These are phyloP conservation scores for Oryza coarctata DNA, from an alignment of 176 grass and related monocot genomes.

Conservation along the genomic window DNA sequence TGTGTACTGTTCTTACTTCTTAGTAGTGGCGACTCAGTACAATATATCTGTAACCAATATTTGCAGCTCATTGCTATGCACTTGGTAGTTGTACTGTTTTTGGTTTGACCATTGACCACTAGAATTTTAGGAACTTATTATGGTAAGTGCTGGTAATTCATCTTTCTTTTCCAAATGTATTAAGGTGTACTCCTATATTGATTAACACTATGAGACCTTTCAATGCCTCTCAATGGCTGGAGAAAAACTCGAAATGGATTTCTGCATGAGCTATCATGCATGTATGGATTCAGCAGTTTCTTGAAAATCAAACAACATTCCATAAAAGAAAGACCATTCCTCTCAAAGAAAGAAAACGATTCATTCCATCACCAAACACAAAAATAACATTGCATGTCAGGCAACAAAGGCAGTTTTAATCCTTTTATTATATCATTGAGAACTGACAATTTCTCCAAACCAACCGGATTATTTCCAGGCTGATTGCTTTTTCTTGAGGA, in stretches of 20 bases:
- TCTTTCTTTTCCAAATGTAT: background rate
- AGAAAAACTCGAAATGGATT: too few relatives aligned
- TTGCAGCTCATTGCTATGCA: background rate
- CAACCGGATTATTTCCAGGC: constrained; percentile 26
- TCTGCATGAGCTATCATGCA: too few relatives aligned
- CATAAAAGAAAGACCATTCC: too few relatives aligned
- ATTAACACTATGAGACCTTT: too few relatives aligned
- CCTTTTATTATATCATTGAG: constrained; percentile 31
- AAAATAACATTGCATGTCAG: background rate
- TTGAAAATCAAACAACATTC: background rate
- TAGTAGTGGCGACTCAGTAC: background rate
- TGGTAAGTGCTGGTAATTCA: too few relatives aligned
- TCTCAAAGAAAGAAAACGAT: too few relatives aligned
- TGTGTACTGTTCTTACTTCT: background rate
- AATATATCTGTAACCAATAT: background rate
- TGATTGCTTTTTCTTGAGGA: constrained; percentile 11
- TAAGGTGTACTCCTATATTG: background rate
- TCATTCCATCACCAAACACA: background rate
- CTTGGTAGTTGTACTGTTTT: background rate
- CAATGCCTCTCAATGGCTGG: too few relatives aligned
- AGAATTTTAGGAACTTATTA: too few relatives aligned
- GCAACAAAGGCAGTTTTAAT: background rate
- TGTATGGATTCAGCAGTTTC: background rate
- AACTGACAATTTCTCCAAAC: constrained; percentile 24
- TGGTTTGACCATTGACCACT: too few relatives aligned